A percentile compares a stretch with the other conserved stretches of the same genome.
These are phyloP conservation scores for Acanthamoeba triangularis DNA, from an alignment of 208 protist genomes.

Conservation along the genomic window DNA sequence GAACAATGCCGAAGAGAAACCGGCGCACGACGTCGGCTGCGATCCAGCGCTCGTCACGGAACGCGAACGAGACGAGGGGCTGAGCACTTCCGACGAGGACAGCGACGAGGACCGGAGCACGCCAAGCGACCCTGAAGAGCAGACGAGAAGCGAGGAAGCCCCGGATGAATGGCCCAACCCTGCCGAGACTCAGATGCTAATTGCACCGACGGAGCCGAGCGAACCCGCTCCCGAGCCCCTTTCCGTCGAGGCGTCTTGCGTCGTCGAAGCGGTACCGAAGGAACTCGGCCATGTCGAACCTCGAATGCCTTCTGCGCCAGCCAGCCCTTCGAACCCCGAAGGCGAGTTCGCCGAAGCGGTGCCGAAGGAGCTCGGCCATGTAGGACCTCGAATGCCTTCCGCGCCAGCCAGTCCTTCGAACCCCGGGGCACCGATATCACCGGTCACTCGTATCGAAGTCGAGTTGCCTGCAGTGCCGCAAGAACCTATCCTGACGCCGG, in stretches of 20 bases:
- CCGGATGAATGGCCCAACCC: slow-evolving; percentile 29
- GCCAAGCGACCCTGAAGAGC: neutral
- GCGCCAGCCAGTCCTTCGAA: neutral
- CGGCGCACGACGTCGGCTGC: neutral
- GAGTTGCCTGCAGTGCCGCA: no score
- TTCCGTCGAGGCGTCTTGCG: neutral
- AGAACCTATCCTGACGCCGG: no score
- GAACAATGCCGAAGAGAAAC: neutral
- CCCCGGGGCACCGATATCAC: no score
- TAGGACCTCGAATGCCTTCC: neutral
- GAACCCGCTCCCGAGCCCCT: neutral
- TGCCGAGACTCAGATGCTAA: neutral
- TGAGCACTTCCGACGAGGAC: neutral
- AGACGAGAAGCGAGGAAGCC: neutral
- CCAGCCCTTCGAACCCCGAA: neutral
- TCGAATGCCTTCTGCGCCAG: neutral
- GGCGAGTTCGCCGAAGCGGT: neutral
- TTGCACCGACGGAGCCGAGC: neutral
- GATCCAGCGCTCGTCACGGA: neutral
- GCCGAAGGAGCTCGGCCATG: neutral
- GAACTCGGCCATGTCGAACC: neutral
- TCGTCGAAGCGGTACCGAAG: neutral
- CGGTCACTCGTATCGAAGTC: neutral
- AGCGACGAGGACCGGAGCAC: slow-evolving; percentile 2
- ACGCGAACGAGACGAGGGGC: neutral